A percentile compares a stretch with the other conserved stretches of the same genome.
phyloP scores from a whole-genome alignment of 371 early-diverging fungal species.

The Dichotomocladium elegans region DNA sequence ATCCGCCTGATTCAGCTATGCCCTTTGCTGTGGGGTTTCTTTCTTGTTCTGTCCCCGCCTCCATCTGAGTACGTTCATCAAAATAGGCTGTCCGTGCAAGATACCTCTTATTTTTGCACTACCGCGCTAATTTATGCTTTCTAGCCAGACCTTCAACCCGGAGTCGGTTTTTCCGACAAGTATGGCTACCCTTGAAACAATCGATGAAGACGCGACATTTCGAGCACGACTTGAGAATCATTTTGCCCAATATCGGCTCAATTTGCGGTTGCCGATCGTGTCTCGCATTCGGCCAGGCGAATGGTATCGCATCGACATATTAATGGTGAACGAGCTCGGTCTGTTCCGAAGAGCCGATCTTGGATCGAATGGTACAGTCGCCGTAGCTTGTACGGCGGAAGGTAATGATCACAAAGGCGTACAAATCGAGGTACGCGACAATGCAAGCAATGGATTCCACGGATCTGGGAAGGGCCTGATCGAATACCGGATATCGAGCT shows the following conservation, averaged over 20 bases:
- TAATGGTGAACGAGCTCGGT: conserved; percentile 41
- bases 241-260: conserved; percentile 44
- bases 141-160: no score
- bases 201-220: conserved; percentile 29
- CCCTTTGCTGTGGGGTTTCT: no score
- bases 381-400: conserved; percentile 17
- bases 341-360: conserved; percentile 39
- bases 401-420: neutral
- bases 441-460: conserved; percentile 34
- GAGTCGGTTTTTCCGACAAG: no score
- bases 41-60: no score
- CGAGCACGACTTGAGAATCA: conserved; percentile 36
- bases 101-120: no score
- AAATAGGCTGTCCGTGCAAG: no score
- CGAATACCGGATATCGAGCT: conserved; percentile 32
- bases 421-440: neutral
- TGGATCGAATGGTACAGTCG: conserved; percentile 27
- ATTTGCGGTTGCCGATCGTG: conserved; percentile 30
- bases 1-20: no score
- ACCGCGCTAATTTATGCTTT: no score
- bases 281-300: conserved; percentile 10
- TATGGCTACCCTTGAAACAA: no score
- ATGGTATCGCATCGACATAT: conserved; percentile 42
- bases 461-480: conserved; percentile 44
- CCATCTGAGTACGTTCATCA: no score